These are phyloP conservation scores for Exophiala sideris DNA, from an alignment of 2,329 filamentous ascomycete species.

Conservation along the genomic window DNA sequence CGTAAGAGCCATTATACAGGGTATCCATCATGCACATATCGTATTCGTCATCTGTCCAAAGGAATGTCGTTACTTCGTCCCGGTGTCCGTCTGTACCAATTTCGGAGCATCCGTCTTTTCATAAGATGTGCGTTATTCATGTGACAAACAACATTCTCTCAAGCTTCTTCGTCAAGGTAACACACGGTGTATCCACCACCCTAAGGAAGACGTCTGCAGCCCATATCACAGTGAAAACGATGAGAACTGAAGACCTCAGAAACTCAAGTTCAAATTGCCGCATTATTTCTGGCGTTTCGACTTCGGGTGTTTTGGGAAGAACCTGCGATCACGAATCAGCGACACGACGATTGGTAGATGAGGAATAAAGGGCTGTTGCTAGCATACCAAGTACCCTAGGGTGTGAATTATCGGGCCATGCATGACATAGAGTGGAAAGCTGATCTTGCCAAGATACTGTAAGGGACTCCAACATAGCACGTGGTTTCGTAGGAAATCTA, in stretches of 20 bases:
- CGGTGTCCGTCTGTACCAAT: neutral
- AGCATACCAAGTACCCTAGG: slow-evolving; percentile 39
- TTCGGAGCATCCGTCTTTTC: neutral
- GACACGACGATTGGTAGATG: neutral
- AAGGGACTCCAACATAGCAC: slow-evolving; percentile 42
- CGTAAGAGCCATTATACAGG: no score
- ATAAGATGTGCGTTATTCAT: neutral
- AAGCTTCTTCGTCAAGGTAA: slow-evolving; percentile 50
- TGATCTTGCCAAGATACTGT: slow-evolving; percentile 47
- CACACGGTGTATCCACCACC: slow-evolving; percentile 51
- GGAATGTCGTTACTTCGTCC: no score
- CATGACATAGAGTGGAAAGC: slow-evolving; percentile 47
- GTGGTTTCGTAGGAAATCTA: slow-evolving; percentile 35
- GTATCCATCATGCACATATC: no score
- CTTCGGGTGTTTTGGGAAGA: slow-evolving; percentile 36
- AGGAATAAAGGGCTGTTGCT: slow-evolving; percentile 36
- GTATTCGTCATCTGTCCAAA: no score
- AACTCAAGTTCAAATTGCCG: slow-evolving; percentile 40
- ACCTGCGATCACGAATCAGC: slow-evolving; percentile 28
- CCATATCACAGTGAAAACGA: slow-evolving; percentile 49
- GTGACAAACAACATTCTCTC: slow-evolving; percentile 34
- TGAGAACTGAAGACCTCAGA: slow-evolving; percentile 39
- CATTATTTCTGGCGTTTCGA: slow-evolving; percentile 28
- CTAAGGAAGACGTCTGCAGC: slow-evolving; percentile 59
- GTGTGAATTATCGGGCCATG: slow-evolving; percentile 45